These are phyloP conservation scores for Spatholobus suberectus DNA, from an alignment of 306 rosid genomes.

Conservation along the genomic window DNA sequence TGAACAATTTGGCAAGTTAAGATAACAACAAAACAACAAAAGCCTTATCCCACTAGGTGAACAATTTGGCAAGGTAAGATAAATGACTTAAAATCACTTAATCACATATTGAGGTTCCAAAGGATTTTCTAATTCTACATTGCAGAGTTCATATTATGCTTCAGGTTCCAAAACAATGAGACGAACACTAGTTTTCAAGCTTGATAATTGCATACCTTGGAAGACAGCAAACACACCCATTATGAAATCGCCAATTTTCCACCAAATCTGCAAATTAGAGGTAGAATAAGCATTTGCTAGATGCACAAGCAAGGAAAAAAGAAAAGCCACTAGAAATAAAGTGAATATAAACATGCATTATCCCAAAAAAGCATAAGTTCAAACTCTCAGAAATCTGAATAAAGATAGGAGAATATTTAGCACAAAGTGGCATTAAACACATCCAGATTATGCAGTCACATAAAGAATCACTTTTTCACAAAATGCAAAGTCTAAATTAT, in stretches of 20 bases:
- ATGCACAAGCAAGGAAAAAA: background rate
- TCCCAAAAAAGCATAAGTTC: background rate
- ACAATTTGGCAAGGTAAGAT: no score
- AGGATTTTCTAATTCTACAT: background rate
- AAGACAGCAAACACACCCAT: conserved; percentile 76
- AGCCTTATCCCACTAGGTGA: no score
- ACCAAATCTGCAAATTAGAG: conserved; percentile 61
- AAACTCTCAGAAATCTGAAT: background rate
- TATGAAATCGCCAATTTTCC: conserved; percentile 71
- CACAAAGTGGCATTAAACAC: no score
- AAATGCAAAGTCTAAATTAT: background rate
- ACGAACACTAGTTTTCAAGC: conserved; percentile 15
- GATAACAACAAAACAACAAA: no score
- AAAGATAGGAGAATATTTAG: no score
- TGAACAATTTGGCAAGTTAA: background rate
- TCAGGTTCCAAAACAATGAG: conserved; percentile 11
- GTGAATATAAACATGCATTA: background rate
- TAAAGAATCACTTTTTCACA: conserved; percentile 5
- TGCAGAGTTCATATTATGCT: background rate
- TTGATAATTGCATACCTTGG: conserved; percentile 65
- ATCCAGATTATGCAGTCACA: background rate
- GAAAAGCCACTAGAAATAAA: background rate
- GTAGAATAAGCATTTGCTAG: conserved; percentile 42
- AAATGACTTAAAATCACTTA: conserved; percentile 13
- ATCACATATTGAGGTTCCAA: background rate